phyloP scores from a whole-genome alignment of 176 grass and related monocot species.

The Chrysopogon serrulatus region DNA sequence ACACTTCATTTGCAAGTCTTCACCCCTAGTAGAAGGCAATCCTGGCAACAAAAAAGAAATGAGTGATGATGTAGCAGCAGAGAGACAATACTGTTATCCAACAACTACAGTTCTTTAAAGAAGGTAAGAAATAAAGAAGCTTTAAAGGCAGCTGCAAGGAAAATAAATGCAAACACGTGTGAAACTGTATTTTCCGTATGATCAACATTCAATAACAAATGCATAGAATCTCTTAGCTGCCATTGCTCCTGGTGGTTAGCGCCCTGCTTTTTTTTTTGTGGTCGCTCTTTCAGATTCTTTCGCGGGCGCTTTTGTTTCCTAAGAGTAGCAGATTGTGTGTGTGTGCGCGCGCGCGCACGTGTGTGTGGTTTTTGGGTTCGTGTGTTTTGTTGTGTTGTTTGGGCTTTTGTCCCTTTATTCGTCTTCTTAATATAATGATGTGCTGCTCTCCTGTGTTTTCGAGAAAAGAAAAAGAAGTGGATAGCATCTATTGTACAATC shows the following conservation, averaged over 20 bases:
- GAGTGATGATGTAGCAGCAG: background rate
- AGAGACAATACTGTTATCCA: background rate
- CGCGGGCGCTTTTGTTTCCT: no score
- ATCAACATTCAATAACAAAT: background rate
- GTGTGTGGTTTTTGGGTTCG: no score
- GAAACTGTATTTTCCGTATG: background rate
- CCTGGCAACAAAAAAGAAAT: conserved; percentile 39
- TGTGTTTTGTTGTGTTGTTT: no score
- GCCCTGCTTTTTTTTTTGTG: no score
- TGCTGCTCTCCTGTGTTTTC: no score
- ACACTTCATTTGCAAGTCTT: conserved; percentile 99
- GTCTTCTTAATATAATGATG: no score
- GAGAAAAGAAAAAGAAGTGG: no score
- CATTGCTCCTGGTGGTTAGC: no score
- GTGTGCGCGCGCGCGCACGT: no score
- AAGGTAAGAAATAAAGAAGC: background rate
- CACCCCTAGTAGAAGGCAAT: conserved; percentile 79
- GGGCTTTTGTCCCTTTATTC: no score
- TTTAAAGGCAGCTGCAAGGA: background rate
- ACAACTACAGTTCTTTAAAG: background rate
- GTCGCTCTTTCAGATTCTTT: no score
- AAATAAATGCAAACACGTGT: conserved; percentile 5
- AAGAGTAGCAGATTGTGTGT: no score
- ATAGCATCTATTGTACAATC: background rate
- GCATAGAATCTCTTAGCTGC: background rate